A percentile compares a stretch with the other conserved stretches of the same genome.
These are phyloP conservation scores for Kluyveromyces sp. DNA, from an alignment of 1,139 yeast genomes.

Conservation along the genomic window DNA sequence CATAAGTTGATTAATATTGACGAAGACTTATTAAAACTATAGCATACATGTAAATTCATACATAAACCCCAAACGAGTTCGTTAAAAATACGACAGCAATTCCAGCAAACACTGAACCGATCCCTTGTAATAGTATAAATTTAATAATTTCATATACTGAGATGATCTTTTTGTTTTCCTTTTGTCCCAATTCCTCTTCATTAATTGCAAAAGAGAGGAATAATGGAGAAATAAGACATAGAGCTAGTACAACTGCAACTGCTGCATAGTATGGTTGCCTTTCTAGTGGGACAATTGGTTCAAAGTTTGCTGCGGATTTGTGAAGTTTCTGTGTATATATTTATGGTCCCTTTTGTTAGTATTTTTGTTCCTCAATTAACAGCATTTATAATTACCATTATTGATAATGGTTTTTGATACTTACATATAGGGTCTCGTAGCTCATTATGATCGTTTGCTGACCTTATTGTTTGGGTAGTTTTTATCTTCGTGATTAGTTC, in stretches of 20 bases:
- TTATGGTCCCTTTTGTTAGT: too few species aligned
- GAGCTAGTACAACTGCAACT: slow-evolving; percentile 15
- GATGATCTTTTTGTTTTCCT: slow-evolving; percentile 6
- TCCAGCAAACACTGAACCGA: slow-evolving; percentile 24
- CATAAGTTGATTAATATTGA: slow-evolving; percentile 26
- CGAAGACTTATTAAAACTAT: slow-evolving; percentile 25
- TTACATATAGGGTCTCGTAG: slow-evolving; percentile 7
- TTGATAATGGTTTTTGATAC: background rate
- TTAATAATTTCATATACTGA: slow-evolving; percentile 14
- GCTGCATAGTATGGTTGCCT: slow-evolving; percentile 22
- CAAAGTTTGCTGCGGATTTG: slow-evolving; percentile 11
- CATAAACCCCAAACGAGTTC: slow-evolving; percentile 28
- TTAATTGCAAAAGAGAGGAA: slow-evolving; percentile 10
- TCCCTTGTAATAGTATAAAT: slow-evolving; percentile 14
- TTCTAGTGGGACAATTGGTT: slow-evolving; percentile 15
- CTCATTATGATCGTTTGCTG: background rate
- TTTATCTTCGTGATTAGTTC: too few species aligned
- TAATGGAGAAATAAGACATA: slow-evolving; percentile 17
- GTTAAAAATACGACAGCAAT: slow-evolving; percentile 23
- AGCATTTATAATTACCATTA: background rate
- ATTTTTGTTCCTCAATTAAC: too few species aligned
- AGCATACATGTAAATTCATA: slow-evolving; percentile 9
- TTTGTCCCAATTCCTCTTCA: slow-evolving; percentile 6
- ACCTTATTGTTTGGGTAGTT: background rate
- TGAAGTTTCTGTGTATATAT: slow-evolving; percentile 14